phyloP scores from a whole-genome alignment of 164 flowering plant genomes.

The Euptelea pleiosperma region DNA sequence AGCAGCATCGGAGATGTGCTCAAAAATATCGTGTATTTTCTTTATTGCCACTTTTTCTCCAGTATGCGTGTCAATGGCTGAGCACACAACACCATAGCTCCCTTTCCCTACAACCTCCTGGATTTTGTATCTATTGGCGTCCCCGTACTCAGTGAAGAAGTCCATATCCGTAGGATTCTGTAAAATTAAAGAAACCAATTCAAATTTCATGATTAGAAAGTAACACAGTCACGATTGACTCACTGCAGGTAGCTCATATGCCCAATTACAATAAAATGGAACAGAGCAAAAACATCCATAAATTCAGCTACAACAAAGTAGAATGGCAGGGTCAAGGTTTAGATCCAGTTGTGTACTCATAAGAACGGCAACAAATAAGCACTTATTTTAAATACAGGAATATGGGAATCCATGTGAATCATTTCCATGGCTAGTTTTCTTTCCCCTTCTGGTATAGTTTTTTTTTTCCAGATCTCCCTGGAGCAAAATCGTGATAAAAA shows the following conservation, averaged over 20 bases:
- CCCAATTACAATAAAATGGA: no score
- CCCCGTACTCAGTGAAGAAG: slow-evolving; percentile 80
- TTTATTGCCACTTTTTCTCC: slow-evolving; percentile 81
- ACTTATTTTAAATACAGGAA: no score
- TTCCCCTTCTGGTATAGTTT: no score
- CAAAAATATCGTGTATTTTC: slow-evolving; percentile 77
- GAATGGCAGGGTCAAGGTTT: no score
- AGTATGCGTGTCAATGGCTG: slow-evolving; percentile 66
- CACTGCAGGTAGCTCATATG: neutral
- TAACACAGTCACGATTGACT: neutral
- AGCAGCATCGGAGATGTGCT: slow-evolving; percentile 87
- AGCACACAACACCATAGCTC: slow-evolving; percentile 78
- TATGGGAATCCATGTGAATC: no score
- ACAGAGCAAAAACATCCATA: neutral
- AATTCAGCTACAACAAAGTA: no score
- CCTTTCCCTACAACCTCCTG: slow-evolving; percentile 79
- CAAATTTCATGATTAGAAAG: neutral
- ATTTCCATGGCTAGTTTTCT: no score
- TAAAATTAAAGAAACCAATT: slow-evolving; percentile 4
- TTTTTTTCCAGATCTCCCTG: no score
- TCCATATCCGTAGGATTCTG: slow-evolving; percentile 66
- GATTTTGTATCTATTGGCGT: slow-evolving; percentile 64
- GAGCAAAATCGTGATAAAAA: no score
- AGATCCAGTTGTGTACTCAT: no score
- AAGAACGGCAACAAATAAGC: no score